A percentile compares a stretch with the other conserved stretches of the same genome.
These are phyloP conservation scores for Phaeotremella fagi DNA, from an alignment of 768 basidiomycete genomes.

Conservation along the genomic window DNA sequence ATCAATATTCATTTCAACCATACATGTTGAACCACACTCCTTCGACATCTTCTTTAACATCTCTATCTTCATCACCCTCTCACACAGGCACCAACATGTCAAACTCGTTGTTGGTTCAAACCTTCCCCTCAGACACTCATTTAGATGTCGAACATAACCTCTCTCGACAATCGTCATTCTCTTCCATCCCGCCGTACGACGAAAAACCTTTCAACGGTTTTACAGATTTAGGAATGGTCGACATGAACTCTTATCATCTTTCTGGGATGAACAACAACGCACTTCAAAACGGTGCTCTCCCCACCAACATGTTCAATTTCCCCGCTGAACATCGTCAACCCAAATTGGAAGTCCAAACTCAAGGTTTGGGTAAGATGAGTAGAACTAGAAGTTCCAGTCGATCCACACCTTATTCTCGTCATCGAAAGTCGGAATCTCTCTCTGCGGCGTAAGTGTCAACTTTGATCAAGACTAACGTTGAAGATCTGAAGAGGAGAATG, in stretches of 20 bases:
- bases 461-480: neutral
- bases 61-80: slow-evolving; percentile 11
- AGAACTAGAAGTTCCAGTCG: slow-evolving; percentile 19
- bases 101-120: slow-evolving; percentile 14
- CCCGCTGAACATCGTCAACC: slow-evolving; percentile 3
- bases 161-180: slow-evolving; percentile 20
- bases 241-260: neutral
- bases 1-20: neutral
- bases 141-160: neutral
- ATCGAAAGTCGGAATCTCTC: slow-evolving; percentile 18
- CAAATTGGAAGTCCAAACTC: slow-evolving; percentile 20
- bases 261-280: neutral
- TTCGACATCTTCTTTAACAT: slow-evolving; percentile 17
- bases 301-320: neutral
- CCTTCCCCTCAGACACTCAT: slow-evolving; percentile 7
- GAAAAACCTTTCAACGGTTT: neutral
- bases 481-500: slow-evolving; percentile 19
- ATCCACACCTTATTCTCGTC: slow-evolving; percentile 19
- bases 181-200: slow-evolving; percentile 1
- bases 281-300: neutral
- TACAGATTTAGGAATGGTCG: neutral
- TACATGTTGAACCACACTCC: slow-evolving; percentile 18
- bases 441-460: slow-evolving; percentile 20
- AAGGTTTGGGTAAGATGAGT: slow-evolving; percentile 14
- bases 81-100: neutral